Evolutionary conservation across 1,284 basidiomycete genomes (phyloP), one percentile per base, ranked within the genome.

Genomic region (Ustilago shanxiensis): DNA sequence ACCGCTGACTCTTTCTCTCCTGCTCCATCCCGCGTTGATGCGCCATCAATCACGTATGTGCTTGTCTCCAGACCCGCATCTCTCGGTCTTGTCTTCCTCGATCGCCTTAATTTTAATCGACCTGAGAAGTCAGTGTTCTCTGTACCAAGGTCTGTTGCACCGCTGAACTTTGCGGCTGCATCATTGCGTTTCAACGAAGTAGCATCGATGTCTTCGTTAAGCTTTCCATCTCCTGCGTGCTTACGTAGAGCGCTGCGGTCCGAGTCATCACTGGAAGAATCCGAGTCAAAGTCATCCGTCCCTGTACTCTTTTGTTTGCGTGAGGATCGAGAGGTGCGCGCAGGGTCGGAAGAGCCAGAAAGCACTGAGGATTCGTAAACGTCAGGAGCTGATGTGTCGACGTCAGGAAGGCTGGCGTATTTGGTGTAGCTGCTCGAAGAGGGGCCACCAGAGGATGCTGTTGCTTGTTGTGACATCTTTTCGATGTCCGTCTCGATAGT

Each of bases 61-160:
- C 39, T 55, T n/a, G 75, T 77, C 16, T 73, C 66, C 52, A 77
- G 16, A 18, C 75, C 75, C n/a, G 71, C 66, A 59, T 73, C 75
- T n/a, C 56, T 63, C 1, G 63, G 56, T 26, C 60, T 47, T 13
- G 51, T 14, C n/a, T 67, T 70, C 8, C 54, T 8, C 16, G 56
- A 24, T 2, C 41, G 41, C 13, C 56, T 50, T 7, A 18, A 20
- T 24, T 35, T 60, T 16, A 77, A 16, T 47, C 64, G n/a, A 10
- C 67, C 75, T 1, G 75, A 77, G 22, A 67, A 74, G 28, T 77
- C 75, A 7, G 29, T 31, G 0, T 7, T 10, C 9, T 58, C 26
- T 2, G n/a, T 51, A 49, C 70, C 55, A 14, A 77, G 16, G 7
- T 71, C 64, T 0, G 67, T 70, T 1, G 75, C 75, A 29, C 56